These are phyloP conservation scores for Coleophoma crateriformis DNA, from an alignment of 2,329 filamentous ascomycete species.

Conservation along the genomic window DNA sequence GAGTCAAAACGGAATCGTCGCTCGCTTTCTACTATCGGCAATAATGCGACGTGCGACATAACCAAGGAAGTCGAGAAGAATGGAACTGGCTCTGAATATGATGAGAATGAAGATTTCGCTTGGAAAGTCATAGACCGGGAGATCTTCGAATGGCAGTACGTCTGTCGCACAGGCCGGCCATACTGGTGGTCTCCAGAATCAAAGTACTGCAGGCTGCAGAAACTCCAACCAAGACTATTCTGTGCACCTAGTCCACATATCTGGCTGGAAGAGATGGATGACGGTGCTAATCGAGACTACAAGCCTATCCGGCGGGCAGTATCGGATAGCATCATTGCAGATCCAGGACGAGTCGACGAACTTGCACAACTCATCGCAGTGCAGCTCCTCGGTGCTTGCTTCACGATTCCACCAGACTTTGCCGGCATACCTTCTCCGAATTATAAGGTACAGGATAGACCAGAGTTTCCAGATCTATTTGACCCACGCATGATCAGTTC, in stretches of 20 bases:
- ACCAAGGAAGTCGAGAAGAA: not conserved
- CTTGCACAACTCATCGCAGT: constrained; percentile 24
- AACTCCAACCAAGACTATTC: constrained; percentile 2
- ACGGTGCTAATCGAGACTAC: constrained; percentile 4
- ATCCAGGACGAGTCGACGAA: constrained; percentile 13
- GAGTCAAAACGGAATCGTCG: not conserved
- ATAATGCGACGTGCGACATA: not conserved
- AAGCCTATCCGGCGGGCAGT: constrained; percentile 11
- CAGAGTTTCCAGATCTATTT: constrained; percentile 3
- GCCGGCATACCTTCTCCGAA: constrained; percentile 6
- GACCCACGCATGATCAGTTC: constrained; percentile 25
- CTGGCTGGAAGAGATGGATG: constrained; percentile 10
- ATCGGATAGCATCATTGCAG: constrained; percentile 17
- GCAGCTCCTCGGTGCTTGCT: constrained; percentile 24
- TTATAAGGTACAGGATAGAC: constrained; percentile 4
- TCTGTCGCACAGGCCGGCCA: constrained; percentile 22
- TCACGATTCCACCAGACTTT: constrained; percentile 22
- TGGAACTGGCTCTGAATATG: not conserved
- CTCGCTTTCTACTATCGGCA: not conserved
- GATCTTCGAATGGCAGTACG: constrained; percentile 25
- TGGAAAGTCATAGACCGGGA: constrained; percentile 23
- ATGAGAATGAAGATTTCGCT: constrained; percentile 11
- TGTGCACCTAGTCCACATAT: constrained; percentile 5
- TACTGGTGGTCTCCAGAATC: constrained; percentile 26
- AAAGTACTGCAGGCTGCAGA: constrained; percentile 12